Base-by-base conservation (phyloP, 2,329 filamentous ascomycete genomes). In the Westerdykella ornata region DNA sequence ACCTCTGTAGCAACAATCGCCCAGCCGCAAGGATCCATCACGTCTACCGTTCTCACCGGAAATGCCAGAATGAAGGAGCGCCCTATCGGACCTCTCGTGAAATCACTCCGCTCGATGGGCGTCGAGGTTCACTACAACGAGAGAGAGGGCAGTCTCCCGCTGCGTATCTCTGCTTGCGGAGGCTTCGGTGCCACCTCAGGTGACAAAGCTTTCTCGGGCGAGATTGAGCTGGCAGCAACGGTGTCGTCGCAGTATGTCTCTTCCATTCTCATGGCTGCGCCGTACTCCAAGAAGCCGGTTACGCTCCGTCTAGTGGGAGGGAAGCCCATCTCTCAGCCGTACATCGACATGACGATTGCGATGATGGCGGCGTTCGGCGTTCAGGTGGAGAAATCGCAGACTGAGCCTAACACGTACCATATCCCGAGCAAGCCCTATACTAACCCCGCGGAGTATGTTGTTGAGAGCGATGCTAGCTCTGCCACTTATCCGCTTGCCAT, bases 191-290 rank as follows among this genome's bases (percentile, higher is more conserved):
- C 82, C 36, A 90, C 89, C 3, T 84, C 96, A 52, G 78, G 81
- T 35, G 90, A 56, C 33, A 44, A 43, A 3, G 52, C 46, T 0
- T 66, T 66, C 42, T 56, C 89, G 41, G 92, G 92, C 29, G 75
- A 84, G 19, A 96, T 98, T 54, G 85, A 94, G 62, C 76, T 98
- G 42, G 88, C 89, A 9, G 92, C 92, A 1, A 97, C 92, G 32
- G 85, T 97, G 13, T 98, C 92, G 7, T 97, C 92, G n/a, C 92
- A 98, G 68, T 98, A 97, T 61, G 92, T 98, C 29, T 97, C 92
- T 0, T 96, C 90, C 1, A 81, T 98, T 49, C 74, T 98, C 38
- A 94, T 98, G 87, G 94, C 88, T 44, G 92, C 92, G 0, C 92
- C 92, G 0, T 98, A 97, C 60, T 92, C 92, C 35, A 96, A 95